phyloP scores from a whole-genome alignment of 345 rosid genomes.

The Salix udensis region DNA sequence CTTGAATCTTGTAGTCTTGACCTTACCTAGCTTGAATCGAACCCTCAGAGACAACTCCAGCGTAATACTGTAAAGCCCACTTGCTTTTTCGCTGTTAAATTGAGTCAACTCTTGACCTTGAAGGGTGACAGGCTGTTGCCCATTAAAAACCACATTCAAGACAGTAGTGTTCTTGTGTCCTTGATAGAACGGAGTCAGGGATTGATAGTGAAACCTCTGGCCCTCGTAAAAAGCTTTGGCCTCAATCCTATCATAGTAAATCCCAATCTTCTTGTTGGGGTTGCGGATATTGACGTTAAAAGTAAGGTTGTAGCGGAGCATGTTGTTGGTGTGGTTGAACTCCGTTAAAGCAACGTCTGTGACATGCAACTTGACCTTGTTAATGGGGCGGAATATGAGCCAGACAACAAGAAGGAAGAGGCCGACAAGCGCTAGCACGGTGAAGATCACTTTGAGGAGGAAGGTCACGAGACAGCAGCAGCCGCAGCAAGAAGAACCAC shows the following conservation, averaged over 20 bases:
- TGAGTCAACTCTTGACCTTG: slow-evolving; percentile 18
- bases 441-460: slow-evolving; percentile 40
- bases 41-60: slow-evolving; percentile 53
- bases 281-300: slow-evolving; percentile 34
- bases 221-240: slow-evolving; percentile 33
- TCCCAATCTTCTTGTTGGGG: slow-evolving; percentile 41
- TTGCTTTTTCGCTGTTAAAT: slow-evolving; percentile 34
- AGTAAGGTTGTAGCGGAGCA: slow-evolving; percentile 31
- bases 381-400: slow-evolving; percentile 41
- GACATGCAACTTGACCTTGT: slow-evolving; percentile 37
- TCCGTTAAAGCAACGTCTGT: slow-evolving; percentile 35
- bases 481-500: slow-evolving; percentile 42
- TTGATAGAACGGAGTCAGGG: slow-evolving; percentile 56
- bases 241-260: slow-evolving; percentile 38
- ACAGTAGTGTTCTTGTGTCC: slow-evolving; percentile 71
- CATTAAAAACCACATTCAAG: slow-evolving; percentile 38
- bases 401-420: slow-evolving; percentile 34
- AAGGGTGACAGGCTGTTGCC: slow-evolving; percentile 34
- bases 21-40: slow-evolving; percentile 55
- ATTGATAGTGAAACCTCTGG: slow-evolving; percentile 29
- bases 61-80: slow-evolving; percentile 47
- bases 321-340: slow-evolving; percentile 31
- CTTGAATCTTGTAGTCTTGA: slow-evolving; percentile 45
- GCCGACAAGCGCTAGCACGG: slow-evolving; percentile 34
- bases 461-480: slow-evolving; percentile 57